A percentile compares a stretch with the other conserved stretches of the same genome.
phyloP scores from a whole-genome alignment of 2,329 filamentous ascomycete species.

The Colletotrichum phormii region DNA sequence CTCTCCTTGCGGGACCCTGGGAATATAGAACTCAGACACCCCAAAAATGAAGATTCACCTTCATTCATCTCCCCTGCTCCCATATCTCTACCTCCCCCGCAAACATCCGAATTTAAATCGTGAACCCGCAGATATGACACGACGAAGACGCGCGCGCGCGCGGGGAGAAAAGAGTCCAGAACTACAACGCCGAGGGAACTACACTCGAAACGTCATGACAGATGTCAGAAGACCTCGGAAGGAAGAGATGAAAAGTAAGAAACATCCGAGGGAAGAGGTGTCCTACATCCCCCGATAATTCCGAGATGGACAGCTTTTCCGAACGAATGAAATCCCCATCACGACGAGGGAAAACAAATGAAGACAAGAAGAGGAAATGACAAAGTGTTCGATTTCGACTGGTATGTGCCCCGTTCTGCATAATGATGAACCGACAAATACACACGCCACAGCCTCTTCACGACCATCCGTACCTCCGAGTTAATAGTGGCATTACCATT shows the following conservation, averaged over 20 bases:
- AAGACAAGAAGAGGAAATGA: too few relatives aligned
- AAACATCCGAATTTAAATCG: background rate
- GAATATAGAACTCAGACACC: background rate
- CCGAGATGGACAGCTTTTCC: background rate
- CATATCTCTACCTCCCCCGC: background rate
- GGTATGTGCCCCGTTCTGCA: too few relatives aligned
- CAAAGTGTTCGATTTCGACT: too few relatives aligned
- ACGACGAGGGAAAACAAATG: too few relatives aligned
- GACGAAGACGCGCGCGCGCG: background rate
- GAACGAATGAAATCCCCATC: background rate
- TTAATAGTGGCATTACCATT: too few relatives aligned
- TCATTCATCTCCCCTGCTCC: background rate
- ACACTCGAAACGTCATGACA: background rate
- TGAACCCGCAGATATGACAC: background rate
- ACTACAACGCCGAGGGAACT: background rate
- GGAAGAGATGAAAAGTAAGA: background rate
- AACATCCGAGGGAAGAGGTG: background rate
- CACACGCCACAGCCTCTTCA: too few relatives aligned
- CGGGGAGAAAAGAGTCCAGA: background rate
- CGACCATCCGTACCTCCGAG: too few relatives aligned
- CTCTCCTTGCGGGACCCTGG: too few relatives aligned
- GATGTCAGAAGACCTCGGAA: background rate
- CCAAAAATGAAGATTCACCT: background rate
- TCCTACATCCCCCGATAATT: too few relatives aligned
- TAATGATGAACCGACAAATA: too few relatives aligned